phyloP scores from a whole-genome alignment of 2,329 filamentous ascomycete species.

The Trichoderma pleuroti region DNA sequence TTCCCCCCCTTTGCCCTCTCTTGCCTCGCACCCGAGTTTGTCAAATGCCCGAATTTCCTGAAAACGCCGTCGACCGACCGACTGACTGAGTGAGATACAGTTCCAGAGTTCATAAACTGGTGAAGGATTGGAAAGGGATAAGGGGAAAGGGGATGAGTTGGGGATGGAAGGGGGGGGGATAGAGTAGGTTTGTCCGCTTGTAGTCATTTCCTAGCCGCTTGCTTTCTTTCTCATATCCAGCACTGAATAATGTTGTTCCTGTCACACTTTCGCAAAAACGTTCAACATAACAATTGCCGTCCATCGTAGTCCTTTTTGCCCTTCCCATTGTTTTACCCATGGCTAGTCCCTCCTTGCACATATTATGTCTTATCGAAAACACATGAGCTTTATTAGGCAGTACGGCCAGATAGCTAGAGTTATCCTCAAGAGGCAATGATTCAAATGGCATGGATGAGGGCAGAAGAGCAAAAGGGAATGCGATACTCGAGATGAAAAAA shows the following conservation, averaged over 20 bases:
- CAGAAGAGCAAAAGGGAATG: neutral
- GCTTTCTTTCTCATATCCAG: constrained; percentile 17
- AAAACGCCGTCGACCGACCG: constrained; percentile 18
- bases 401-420: neutral
- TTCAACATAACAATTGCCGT: neutral
- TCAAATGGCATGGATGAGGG: neutral
- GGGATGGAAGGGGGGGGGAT: neutral
- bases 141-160: neutral
- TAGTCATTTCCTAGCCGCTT: constrained; percentile 17
- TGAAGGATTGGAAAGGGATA: neutral
- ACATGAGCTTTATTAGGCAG: neutral
- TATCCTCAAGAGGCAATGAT: neutral
- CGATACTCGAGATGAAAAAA: neutral
- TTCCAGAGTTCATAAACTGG: neutral
- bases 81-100: neutral
- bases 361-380: neutral
- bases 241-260: constrained; percentile 10
- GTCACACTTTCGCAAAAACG: constrained; percentile 7
- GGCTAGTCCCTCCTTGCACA: neutral
- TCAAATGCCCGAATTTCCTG: constrained; percentile 16
- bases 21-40: constrained; percentile 9
- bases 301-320: neutral
- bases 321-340: neutral
- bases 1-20: neutral
- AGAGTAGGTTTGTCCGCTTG: constrained; percentile 5